Evolutionary conservation across 257 asterid species (phyloP).

Genomic region (Ajuga chamaepitys): DNA sequence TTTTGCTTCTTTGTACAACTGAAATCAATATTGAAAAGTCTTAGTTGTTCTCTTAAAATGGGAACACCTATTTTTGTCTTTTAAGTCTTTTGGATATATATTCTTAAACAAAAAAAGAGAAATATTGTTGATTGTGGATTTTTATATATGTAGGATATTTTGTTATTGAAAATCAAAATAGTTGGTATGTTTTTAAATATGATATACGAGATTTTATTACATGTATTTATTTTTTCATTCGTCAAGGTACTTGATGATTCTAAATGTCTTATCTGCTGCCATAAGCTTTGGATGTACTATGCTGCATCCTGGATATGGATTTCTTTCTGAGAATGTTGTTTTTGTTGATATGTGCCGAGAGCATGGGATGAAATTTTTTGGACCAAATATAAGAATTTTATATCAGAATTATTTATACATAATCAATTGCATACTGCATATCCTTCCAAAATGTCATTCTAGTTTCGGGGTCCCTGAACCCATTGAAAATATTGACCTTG

Average conservation of each 20-base stretch:
- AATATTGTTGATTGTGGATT: too few relatives aligned
- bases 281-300: constrained; percentile 80
- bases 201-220: background rate
- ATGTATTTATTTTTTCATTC: background rate
- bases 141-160: too few relatives aligned
- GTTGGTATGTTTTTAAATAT: background rate
- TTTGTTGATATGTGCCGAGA: constrained; percentile 95
- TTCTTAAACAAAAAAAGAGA: too few relatives aligned
- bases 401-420: background rate
- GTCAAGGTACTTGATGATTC: constrained; percentile 72
- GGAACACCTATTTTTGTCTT: too few relatives aligned
- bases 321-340: constrained; percentile 91
- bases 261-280: constrained; percentile 94
- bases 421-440: background rate
- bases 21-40: too few relatives aligned
- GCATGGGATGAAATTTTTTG: constrained; percentile 87
- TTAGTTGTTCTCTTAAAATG: too few relatives aligned
- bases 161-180: too few relatives aligned
- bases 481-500: background rate
- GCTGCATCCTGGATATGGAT: constrained; percentile 99
- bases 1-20: too few relatives aligned
- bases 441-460: background rate
- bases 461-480: background rate
- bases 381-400: constrained; percentile 64
- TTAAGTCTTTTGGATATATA: too few relatives aligned